Evolutionary conservation across 495 filamentous ascomycete genomes (phyloP).

Genomic region (Neurospora hispaniola): DNA sequence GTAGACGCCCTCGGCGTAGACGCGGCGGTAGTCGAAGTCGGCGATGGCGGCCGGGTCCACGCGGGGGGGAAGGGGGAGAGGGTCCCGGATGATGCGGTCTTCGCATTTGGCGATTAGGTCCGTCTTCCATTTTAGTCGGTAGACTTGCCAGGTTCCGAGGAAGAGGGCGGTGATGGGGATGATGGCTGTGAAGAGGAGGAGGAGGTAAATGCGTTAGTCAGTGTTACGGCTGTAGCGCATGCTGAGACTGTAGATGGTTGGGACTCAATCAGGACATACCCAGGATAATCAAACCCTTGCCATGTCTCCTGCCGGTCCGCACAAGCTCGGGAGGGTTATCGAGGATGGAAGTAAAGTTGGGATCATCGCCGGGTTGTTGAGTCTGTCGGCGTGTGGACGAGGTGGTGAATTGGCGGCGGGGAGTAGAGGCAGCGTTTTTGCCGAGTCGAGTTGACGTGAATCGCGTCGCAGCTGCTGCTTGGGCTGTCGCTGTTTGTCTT

Average conservation of each 20-base stretch:
- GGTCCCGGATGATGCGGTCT: conserved; percentile 76
- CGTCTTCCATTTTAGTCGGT: conserved; percentile 87
- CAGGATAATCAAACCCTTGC: conserved; percentile 70
- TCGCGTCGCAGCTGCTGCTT: background rate
- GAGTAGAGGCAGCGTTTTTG: background rate
- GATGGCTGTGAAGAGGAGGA: conserved; percentile 42
- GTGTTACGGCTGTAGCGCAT: background rate
- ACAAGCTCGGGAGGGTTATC: conserved; percentile 76
- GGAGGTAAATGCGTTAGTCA: background rate
- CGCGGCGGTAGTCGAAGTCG: conserved; percentile 88
- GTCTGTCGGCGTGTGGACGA: conserved; percentile 6
- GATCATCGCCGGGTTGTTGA: conserved; percentile 49
- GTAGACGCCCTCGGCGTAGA: conserved; percentile 62
- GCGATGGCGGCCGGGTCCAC: conserved; percentile 68
- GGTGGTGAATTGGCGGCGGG: conserved; percentile 24
- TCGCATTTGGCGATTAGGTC: conserved; percentile 81
- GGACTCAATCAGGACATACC: conserved; percentile 31
- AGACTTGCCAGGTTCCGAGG: conserved; percentile 92
- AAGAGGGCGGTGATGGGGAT: conserved; percentile 87
- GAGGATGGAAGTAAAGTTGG: conserved; percentile 66
- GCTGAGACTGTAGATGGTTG: background rate
- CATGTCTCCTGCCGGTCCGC: conserved; percentile 59
- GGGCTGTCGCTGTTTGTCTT: background rate
- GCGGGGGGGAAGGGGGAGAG: conserved; percentile 73
- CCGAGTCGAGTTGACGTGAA: background rate